These are phyloP conservation scores for Grigorovia jiainica DNA, from an alignment of 805 yeast genomes.

Conservation along the genomic window DNA sequence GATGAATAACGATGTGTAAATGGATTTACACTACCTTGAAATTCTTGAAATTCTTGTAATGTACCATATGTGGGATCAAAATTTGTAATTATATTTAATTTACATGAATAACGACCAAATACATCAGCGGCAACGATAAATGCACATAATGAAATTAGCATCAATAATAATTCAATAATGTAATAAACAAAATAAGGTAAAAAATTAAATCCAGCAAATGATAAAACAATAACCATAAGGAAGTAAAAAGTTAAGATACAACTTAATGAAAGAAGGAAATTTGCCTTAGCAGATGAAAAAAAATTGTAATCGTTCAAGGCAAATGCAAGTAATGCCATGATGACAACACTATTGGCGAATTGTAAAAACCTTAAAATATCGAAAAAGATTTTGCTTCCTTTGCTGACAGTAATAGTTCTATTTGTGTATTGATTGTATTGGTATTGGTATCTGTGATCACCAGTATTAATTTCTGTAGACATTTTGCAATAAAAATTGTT, in stretches of 20 bases:
- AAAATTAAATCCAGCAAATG: too few relatives aligned
- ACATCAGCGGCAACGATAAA: conserved; percentile 28
- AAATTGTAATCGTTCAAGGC: conserved; percentile 17
- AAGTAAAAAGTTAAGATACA: conserved; percentile 25
- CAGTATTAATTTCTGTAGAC: too few relatives aligned
- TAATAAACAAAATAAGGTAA: conserved; percentile 15
- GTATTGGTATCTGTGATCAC: too few relatives aligned
- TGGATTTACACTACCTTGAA: conserved; percentile 14
- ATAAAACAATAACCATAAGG: conserved; percentile 13
- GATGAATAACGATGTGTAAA: conserved; percentile 12
- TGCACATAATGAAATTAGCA: conserved; percentile 28
- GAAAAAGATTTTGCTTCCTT: too few relatives aligned
- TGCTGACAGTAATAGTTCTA: too few relatives aligned
- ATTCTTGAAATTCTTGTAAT: neutral
- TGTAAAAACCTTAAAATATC: conserved; percentile 14
- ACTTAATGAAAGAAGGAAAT: conserved; percentile 26
- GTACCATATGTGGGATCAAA: conserved; percentile 13
- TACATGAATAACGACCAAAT: conserved; percentile 25
- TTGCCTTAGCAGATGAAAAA: conserved; percentile 24
- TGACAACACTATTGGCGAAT: conserved; percentile 20
- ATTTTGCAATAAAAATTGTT: too few relatives aligned
- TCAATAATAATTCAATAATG: conserved; percentile 21
- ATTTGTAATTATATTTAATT: conserved; percentile 6
- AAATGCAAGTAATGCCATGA: conserved; percentile 23
- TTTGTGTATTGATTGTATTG: too few relatives aligned